Base-by-base conservation (phyloP, 371 early-diverging fungal genomes). In the Rhizopus arrhizus region DNA sequence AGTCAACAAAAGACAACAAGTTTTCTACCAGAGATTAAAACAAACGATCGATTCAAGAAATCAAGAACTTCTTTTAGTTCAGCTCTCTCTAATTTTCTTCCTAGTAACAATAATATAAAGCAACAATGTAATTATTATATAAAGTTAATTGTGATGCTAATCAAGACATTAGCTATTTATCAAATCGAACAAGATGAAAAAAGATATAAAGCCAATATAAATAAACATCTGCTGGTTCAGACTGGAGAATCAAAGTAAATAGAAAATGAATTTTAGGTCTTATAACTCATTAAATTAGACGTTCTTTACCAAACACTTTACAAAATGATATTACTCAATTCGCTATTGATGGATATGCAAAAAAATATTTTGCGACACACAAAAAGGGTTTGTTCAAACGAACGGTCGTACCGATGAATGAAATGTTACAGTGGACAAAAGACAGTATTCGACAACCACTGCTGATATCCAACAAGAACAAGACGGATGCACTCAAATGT, bases 281-380 rank as follows among this genome's bases (percentile, higher is more conserved):
- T 36, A 11, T 9, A 36, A 45, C 22, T 45, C 45, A 28, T 49
- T 34, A 13, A 22, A 33, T 29, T 72, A 83, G 69, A 68, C 78
- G 68, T 38, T 63, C 74, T 22, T 70, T 89, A 22, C 91, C 94
- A 10, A 65, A 77, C 36, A 85, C 83, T 43, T 65, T 93, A 43
- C 82, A 85, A 61, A 61, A 82, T 7, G 91, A 94, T 45, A 89
- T 94, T n/a, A 84, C 70, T 36, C 85, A 88, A 58, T 94, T 93
- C 73, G 83, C 87, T 16, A 93, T 97, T 65, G 92, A 93, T 36
- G 93, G 95, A 0, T 97, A 92, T 82, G 97, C 97, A 4, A 77
- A 87, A 72, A 91, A 91, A 64, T 93, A 94, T 72, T 98, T 98
- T 78, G 74, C 92, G 0, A 89, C 89, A 6, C 96, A 95, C 62